Base-by-base conservation (phyloP, 2,329 filamentous ascomycete genomes). In the Allantophomopsis cytisporea region DNA sequence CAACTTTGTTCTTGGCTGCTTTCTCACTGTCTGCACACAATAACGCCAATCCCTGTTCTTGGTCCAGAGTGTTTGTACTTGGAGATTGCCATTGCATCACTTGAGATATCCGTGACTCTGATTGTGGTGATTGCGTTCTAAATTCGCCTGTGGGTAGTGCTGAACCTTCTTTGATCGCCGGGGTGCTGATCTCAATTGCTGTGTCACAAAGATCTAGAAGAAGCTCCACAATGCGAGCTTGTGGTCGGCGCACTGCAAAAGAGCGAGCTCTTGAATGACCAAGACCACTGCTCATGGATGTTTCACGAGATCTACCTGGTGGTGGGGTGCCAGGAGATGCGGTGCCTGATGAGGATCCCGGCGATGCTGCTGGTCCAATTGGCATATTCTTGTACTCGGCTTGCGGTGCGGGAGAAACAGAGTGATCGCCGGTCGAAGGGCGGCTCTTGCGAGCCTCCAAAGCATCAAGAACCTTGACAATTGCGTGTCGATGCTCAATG, bases 81-180 rank as follows among this genome's bases (percentile, higher is more conserved):
- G 91, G 91, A 5, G 89, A 94, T 54, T 94, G 87, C 91, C 93
- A 98, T 56, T 95, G 87, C 48, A 93, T 60, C 5, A 98, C 88
- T 58, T 98, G 91, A 2, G 84, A 83, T 50, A 96, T 93, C 23
- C 89, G 80, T 34, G 85, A 91, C 56, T 98, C 91, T 0, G 93
- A 98, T 54, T 95, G 85, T 0, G 91, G 91, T 4, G 91, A 98
- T 55, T 95, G 83, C 0, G 89, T 94, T 36, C 89, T 78, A 45
- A 96, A 78, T 45, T 94, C 87, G 37, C 83, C 80, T 7, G 73
- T 69, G 36, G 69, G 63, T 47, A 80, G 74, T 2, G 74, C 68
- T 7, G 78, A 73, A 3, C 76, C 70, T 48, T 96, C 89, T 54
- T 94, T 96, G 61, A 98, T 83, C 5, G 88, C 81, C 5, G 91